Conservation (phyloP, 768 basidiomycete genomes). For the Xerocomellus intermedius region DNA sequence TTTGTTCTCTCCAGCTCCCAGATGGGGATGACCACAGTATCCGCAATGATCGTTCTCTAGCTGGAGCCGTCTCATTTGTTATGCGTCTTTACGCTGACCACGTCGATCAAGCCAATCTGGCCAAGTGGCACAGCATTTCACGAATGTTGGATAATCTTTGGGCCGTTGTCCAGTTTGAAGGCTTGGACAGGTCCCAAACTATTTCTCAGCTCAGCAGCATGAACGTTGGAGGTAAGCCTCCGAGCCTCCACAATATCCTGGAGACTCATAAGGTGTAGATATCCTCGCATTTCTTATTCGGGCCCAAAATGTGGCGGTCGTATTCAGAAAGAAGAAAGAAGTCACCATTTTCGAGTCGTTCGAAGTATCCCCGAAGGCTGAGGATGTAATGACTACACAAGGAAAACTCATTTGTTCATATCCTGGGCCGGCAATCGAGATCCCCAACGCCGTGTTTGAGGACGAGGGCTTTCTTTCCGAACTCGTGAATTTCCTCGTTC, state of each 20-base stretch:
- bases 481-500: slow-evolving; percentile 38
- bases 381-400: slow-evolving; percentile 34
- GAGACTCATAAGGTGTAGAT: slow-evolving; percentile 27
- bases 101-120: slow-evolving; percentile 3
- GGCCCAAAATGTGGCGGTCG: slow-evolving; percentile 48
- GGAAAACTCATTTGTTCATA: slow-evolving; percentile 47
- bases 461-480: slow-evolving; percentile 33
- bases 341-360: slow-evolving; percentile 44
- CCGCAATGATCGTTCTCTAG: slow-evolving; percentile 29
- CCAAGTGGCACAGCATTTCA: slow-evolving; percentile 30
- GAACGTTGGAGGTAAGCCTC: slow-evolving; percentile 17
- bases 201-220: slow-evolving; percentile 22
- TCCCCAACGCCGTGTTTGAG: slow-evolving; percentile 32
- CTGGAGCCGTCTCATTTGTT: slow-evolving; percentile 16
- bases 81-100: slow-evolving; percentile 19
- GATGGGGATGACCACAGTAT: slow-evolving; percentile 33
- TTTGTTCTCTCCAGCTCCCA: slow-evolving; percentile 42
- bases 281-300: slow-evolving; percentile 38
- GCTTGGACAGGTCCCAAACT: slow-evolving; percentile 9
- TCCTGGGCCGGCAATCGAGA: slow-evolving; percentile 43
- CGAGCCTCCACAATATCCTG: background rate
- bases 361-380: slow-evolving; percentile 40
- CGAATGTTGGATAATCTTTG: slow-evolving; percentile 32
- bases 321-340: slow-evolving; percentile 33
- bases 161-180: background rate